Conservation (phyloP, 805 yeast species). For the Schwanniomyces vanrijiae region DNA sequence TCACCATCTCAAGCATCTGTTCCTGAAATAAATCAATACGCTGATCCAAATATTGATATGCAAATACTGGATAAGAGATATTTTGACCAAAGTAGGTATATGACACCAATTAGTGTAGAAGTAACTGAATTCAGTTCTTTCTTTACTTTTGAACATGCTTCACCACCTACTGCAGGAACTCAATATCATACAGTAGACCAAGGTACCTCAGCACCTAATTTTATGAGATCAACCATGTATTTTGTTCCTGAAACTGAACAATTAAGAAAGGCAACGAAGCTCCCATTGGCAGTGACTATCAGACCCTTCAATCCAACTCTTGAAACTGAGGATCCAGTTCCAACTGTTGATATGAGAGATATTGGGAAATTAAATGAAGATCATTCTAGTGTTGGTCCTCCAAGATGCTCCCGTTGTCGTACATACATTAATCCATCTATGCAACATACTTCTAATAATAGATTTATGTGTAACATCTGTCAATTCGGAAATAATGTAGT, state of each 20-base stretch:
- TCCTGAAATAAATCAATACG: not conserved
- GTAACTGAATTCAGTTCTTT: constrained; percentile 47
- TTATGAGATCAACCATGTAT: constrained; percentile 77
- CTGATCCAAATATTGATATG: constrained; percentile 6
- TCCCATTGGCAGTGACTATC: constrained; percentile 80
- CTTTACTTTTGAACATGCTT: constrained; percentile 70
- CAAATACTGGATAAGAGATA: constrained; percentile 18
- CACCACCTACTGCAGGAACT: constrained; percentile 82
- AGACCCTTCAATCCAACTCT: constrained; percentile 78
- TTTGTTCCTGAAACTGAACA: constrained; percentile 75
- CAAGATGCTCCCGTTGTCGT: constrained; percentile 90
- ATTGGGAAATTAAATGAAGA: constrained; percentile 26
- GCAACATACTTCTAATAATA: constrained; percentile 60
- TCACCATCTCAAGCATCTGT: not conserved
- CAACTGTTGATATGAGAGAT: constrained; percentile 60
- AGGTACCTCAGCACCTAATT: constrained; percentile 80
- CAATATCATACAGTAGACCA: constrained; percentile 73
- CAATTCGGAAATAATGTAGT: constrained; percentile 65
- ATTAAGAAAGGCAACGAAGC: constrained; percentile 62
- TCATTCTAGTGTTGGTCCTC: constrained; percentile 56
- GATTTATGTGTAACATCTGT: constrained; percentile 84
- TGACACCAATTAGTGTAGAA: constrained; percentile 21
- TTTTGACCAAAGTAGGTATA: constrained; percentile 22
- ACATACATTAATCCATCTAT: constrained; percentile 85
- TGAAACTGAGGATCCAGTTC: constrained; percentile 56